These are phyloP conservation scores for Fonsecaea nubica DNA, from an alignment of 2,329 filamentous ascomycete genomes.

Conservation along the genomic window DNA sequence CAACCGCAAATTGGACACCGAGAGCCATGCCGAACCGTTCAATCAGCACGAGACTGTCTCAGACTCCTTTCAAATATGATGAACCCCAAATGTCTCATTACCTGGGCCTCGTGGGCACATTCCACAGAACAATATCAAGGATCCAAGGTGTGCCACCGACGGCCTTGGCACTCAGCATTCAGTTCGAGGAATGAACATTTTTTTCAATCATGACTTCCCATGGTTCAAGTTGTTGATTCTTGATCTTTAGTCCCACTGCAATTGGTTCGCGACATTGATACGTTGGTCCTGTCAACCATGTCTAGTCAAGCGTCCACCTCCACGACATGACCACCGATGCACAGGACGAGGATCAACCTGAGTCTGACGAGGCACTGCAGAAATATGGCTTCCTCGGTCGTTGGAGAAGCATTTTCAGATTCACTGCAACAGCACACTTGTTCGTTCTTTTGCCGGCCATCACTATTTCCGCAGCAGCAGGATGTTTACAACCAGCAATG, in stretches of 20 bases:
- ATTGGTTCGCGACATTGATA: constrained; percentile 1
- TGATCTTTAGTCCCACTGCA: constrained; percentile 5
- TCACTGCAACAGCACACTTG: constrained; percentile 69
- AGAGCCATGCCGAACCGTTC: neutral
- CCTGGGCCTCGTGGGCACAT: constrained; percentile 19
- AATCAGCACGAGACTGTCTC: neutral
- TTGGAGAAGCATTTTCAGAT: constrained; percentile 71
- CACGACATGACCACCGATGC: constrained; percentile 18
- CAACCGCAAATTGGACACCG: neutral
- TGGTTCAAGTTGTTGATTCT: constrained; percentile 10
- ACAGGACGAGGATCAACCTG: constrained; percentile 11
- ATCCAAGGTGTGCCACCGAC: constrained; percentile 28
- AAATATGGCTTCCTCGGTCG: constrained; percentile 14
- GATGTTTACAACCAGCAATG: constrained; percentile 68
- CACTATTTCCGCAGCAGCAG: constrained; percentile 63
- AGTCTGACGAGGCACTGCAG: constrained; percentile 2
- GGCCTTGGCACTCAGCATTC: constrained; percentile 8
- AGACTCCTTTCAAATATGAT: neutral
- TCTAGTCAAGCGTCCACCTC: neutral
- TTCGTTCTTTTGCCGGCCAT: constrained; percentile 62
- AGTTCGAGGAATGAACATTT: constrained; percentile 2
- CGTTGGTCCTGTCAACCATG: constrained; percentile 1
- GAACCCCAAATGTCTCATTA: neutral
- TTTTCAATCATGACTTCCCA: constrained; percentile 3
- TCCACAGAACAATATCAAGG: constrained; percentile 42